Conservation (phyloP, 23 red algal genomes). For the Gracilaria gracilis region DNA sequence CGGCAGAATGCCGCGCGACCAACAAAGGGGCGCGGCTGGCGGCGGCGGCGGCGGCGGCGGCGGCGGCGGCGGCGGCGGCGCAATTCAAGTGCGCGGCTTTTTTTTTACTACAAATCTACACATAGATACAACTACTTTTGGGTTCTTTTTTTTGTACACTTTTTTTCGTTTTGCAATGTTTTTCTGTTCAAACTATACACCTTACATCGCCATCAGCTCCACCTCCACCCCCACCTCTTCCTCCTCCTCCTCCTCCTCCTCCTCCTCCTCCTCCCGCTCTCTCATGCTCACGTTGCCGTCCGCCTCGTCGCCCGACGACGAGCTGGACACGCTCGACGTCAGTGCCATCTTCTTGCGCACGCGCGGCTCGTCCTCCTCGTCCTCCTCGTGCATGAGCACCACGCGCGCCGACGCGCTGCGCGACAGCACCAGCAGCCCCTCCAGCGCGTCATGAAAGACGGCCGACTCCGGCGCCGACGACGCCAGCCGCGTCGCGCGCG, state of each 20-base stretch:
- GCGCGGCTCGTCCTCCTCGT: not conserved
- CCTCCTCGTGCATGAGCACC: not conserved
- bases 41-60: too few species aligned
- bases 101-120: not conserved
- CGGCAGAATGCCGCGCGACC: too few species aligned
- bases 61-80: too few species aligned
- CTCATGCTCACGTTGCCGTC: too few species aligned
- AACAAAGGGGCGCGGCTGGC: too few species aligned
- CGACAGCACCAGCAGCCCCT: slow-evolving; percentile 57
- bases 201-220: slow-evolving; percentile 6
- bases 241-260: slow-evolving; percentile 19
- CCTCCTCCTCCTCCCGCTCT: not conserved
- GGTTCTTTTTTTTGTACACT: too few species aligned
- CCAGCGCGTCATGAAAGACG: slow-evolving; percentile 47
- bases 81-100: not conserved
- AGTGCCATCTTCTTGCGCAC: slow-evolving; percentile 34
- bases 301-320: slow-evolving; percentile 46
- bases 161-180: too few species aligned
- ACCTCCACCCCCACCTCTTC: not conserved
- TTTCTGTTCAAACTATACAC: not conserved
- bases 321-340: slow-evolving; percentile 68
- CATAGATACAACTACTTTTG: too few species aligned
- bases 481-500: slow-evolving; percentile 8
- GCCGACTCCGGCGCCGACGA: slow-evolving; percentile 44
- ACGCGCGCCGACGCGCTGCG: slow-evolving; percentile 1